A percentile compares a stretch with the other conserved stretches of the same genome.
Evolutionary conservation across 169 alveolate genomes (phyloP).

Genomic region (Ichthyophthirius multifiliis): DNA sequence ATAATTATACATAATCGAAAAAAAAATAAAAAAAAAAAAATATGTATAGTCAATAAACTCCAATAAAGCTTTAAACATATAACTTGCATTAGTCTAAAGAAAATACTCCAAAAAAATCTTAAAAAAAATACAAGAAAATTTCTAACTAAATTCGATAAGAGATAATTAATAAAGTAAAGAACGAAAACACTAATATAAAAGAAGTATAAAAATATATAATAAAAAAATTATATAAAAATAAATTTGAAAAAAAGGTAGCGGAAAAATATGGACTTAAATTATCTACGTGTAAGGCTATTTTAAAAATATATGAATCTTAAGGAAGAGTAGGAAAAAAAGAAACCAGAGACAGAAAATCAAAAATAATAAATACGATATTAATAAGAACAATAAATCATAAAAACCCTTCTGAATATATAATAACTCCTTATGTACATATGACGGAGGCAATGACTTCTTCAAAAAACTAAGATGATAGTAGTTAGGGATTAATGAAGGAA

Average conservation of each 20-base stretch:
- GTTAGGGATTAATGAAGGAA: not conserved
- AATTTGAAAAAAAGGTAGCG: constrained; percentile 35
- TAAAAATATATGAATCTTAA: constrained; percentile 29
- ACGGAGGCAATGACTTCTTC: not conserved
- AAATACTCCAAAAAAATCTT: too few relatives aligned
- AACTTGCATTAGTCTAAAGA: too few relatives aligned
- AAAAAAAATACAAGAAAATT: too few relatives aligned
- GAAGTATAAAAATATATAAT: too few relatives aligned
- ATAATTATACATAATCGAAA: too few relatives aligned
- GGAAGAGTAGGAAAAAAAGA: constrained; percentile 45
- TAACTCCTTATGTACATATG: not conserved
- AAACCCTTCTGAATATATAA: constrained; percentile 3
- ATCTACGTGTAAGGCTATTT: constrained; percentile 41
- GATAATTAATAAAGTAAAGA: too few relatives aligned
- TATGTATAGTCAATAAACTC: too few relatives aligned
- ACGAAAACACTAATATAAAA: too few relatives aligned
- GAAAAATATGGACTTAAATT: constrained; percentile 34
- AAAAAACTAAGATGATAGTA: not conserved
- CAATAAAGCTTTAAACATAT: too few relatives aligned
- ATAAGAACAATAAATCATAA: constrained; percentile 22
- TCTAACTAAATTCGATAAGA: too few relatives aligned
- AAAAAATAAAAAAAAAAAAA: too few relatives aligned
- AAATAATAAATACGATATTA: constrained; percentile 29
- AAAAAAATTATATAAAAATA: too few relatives aligned
- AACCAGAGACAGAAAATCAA: constrained; percentile 38